Percentiles rank a stretch among this genome's conserved stretches.
Conservation (phyloP, 371 early-diverging fungal species). For the Phascolomyces articulosus region DNA sequence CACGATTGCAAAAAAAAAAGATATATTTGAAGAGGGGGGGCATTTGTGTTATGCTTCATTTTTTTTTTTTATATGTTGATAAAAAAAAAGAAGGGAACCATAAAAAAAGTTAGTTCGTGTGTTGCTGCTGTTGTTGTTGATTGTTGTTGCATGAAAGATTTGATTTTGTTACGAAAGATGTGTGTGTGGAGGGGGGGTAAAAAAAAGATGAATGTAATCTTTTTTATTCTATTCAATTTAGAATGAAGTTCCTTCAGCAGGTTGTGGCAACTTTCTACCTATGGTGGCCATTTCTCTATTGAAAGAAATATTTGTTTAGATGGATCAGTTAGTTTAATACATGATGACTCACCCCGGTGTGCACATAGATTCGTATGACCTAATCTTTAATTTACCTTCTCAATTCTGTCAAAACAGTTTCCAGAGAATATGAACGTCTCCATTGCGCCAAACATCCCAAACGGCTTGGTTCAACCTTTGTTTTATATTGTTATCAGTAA, state of each 20-base stretch:
- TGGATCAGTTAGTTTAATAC: too few relatives aligned
- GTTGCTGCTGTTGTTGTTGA: too few relatives aligned
- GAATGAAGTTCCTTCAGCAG: constrained; percentile 81
- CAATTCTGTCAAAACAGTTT: constrained; percentile 85
- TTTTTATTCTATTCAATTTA: constrained; percentile 21
- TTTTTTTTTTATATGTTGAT: too few relatives aligned
- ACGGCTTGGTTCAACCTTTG: constrained; percentile 69
- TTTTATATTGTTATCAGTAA: not conserved
- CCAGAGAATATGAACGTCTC: constrained; percentile 79
- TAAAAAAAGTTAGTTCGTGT: too few relatives aligned
- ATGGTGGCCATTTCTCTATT: constrained; percentile 87
- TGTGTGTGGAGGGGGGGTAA: too few relatives aligned
- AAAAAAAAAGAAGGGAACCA: too few relatives aligned
- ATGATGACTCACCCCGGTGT: too few relatives aligned
- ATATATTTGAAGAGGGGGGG: too few relatives aligned
- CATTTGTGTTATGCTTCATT: too few relatives aligned
- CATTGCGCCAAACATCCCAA: constrained; percentile 80
- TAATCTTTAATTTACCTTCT: constrained; percentile 64
- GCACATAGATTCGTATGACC: not conserved
- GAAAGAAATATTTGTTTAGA: not conserved
- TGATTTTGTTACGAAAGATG: not conserved
- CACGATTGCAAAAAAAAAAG: too few relatives aligned
- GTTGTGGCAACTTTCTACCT: constrained; percentile 85
- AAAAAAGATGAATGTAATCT: not conserved
- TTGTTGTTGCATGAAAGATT: too few relatives aligned